Evolutionary conservation across 345 rosid genomes (phyloP).

Genomic region (Pseudoturritis turrita): DNA sequence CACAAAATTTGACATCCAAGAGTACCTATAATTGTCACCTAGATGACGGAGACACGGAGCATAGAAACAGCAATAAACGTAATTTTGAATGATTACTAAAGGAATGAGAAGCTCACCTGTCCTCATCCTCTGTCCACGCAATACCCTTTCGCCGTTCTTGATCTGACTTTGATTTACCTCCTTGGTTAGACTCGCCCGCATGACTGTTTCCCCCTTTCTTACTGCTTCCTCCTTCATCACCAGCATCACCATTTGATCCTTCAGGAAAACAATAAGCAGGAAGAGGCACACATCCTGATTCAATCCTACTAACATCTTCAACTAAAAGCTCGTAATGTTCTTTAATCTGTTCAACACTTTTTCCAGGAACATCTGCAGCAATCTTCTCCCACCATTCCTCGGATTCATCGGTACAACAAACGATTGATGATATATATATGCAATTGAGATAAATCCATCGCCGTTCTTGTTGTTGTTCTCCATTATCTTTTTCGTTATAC

Average conservation of each 20-base stretch:
- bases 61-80: neutral
- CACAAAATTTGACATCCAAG: too few species aligned
- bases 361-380: constrained; percentile 75
- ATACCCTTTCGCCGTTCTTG: constrained; percentile 96
- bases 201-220: constrained; percentile 61
- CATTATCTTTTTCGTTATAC: too few species aligned
- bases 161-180: constrained; percentile 80
- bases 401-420: constrained; percentile 54
- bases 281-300: constrained; percentile 84
- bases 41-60: neutral
- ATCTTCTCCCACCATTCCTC: constrained; percentile 67
- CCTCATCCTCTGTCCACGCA: constrained; percentile 99
- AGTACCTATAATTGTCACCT: too few species aligned
- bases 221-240: constrained; percentile 70
- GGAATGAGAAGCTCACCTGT: constrained; percentile 45
- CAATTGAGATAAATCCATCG: too few species aligned
- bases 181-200: constrained; percentile 60
- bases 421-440: too few species aligned
- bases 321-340: constrained; percentile 75
- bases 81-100: neutral
- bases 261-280: constrained; percentile 67
- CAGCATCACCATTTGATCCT: constrained; percentile 50
- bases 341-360: constrained; percentile 72
- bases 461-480: too few species aligned
- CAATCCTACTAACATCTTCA: constrained; percentile 73